Evolutionary conservation across 495 filamentous ascomycete species (phyloP).

Genomic region (Lophiostoma macrostomum): DNA sequence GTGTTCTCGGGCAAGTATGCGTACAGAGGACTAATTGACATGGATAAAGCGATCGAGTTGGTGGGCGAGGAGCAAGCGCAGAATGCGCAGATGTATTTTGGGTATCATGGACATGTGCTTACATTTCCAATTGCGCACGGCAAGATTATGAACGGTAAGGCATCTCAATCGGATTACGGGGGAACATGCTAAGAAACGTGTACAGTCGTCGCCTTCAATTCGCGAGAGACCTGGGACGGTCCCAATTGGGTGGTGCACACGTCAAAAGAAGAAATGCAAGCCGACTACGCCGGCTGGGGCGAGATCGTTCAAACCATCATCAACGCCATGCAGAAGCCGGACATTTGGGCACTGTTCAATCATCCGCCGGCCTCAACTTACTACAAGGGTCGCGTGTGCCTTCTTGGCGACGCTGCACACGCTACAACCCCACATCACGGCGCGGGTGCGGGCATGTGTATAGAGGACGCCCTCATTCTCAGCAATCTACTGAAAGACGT

Average conservation of each 20-base stretch:
- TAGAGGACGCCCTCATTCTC: slow-evolving; percentile 65
- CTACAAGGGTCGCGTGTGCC: slow-evolving; percentile 51
- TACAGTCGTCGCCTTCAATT: slow-evolving; percentile 48
- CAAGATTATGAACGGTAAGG: slow-evolving; percentile 54
- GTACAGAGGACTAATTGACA: slow-evolving; percentile 60
- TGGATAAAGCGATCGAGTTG: slow-evolving; percentile 52
- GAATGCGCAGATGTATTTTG: slow-evolving; percentile 57
- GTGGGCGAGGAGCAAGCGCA: slow-evolving; percentile 52
- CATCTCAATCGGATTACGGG: not conserved
- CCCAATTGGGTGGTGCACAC: slow-evolving; percentile 57
- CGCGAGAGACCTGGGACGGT: slow-evolving; percentile 46
- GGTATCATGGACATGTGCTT: slow-evolving; percentile 56
- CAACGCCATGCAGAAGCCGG: slow-evolving; percentile 41
- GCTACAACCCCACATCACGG: slow-evolving; percentile 69
- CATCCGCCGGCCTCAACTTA: slow-evolving; percentile 56
- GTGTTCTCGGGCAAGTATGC: slow-evolving; percentile 53
- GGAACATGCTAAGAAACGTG: no score
- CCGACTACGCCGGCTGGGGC: slow-evolving; percentile 56
- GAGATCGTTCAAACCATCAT: slow-evolving; percentile 47
- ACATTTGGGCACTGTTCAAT: slow-evolving; percentile 60
- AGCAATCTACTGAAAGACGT: slow-evolving; percentile 53
- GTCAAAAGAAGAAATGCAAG: slow-evolving; percentile 54
- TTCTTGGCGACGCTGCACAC: slow-evolving; percentile 70
- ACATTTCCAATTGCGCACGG: slow-evolving; percentile 66
- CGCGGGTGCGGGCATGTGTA: slow-evolving; percentile 63